Percentiles rank a stretch among this genome's conserved stretches.
These are phyloP conservation scores for Yarrowia sp. DNA, from an alignment of 805 yeast genomes.

Conservation along the genomic window DNA sequence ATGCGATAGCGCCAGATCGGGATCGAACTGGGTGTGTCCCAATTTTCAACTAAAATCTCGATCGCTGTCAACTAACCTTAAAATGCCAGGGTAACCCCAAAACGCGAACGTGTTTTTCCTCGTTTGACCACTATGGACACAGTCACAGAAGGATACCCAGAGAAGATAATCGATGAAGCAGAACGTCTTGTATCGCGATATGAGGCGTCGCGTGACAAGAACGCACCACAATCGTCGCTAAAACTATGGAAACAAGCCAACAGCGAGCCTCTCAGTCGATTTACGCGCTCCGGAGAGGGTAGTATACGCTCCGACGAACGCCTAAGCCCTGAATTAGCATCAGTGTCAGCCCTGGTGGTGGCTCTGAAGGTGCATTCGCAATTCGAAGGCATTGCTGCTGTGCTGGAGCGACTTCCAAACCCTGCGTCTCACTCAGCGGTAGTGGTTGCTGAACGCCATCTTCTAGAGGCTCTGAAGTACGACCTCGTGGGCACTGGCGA, in stretches of 20 bases:
- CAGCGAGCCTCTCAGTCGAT: neutral
- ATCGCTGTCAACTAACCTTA: too few relatives aligned
- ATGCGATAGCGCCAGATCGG: too few relatives aligned
- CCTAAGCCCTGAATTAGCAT: neutral
- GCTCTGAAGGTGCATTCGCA: neutral
- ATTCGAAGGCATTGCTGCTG: neutral
- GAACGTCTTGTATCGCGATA: neutral
- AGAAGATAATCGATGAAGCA: neutral
- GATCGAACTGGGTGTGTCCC: too few relatives aligned
- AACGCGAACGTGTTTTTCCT: too few relatives aligned
- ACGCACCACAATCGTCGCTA: neutral
- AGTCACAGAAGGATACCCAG: neutral
- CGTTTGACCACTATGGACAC: neutral
- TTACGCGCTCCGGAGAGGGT: neutral
- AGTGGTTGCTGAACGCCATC: neutral
- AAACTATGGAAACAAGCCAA: neutral
- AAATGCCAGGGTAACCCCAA: neutral
- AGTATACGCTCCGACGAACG: neutral
- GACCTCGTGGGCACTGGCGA: neutral
- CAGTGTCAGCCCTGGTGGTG: neutral
- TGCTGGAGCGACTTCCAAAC: neutral
- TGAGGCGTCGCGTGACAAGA: neutral
- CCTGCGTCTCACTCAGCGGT: conserved; percentile 2
- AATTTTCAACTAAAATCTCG: too few relatives aligned
- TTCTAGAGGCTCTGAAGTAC: neutral